Evolutionary conservation across 768 basidiomycete species (phyloP), one percentile per base, ranked within the genome.

Genomic region (Ramaria rubella): DNA sequence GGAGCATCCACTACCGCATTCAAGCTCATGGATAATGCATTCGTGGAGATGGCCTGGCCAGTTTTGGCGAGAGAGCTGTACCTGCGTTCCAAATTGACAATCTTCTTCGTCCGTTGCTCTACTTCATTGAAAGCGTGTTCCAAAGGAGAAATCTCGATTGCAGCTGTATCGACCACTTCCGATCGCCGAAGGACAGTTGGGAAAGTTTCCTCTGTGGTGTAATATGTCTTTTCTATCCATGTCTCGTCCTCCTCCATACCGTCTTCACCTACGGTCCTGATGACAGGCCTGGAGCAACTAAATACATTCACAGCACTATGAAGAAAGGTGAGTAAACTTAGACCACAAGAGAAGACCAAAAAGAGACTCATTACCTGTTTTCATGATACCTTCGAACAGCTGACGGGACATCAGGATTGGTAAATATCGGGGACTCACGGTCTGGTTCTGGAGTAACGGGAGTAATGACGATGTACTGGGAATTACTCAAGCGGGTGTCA

Each of bases 171-270:
- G 29, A 91, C 74, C 42, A 97, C 81, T 65, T 96, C 94, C 1
- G 91, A 93, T 23, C 95, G 82, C 30, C 89, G 83, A 34, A 97
- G 79, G 2, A 97, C 88, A 0, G 93, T 94, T 0, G 95, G 95
- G 72, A 94, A 94, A 3, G 82, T 78, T 62, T 92, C 88, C 69
- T 94, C 90, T 0, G 90, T 93, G 3, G 85, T 88, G 66, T 82
- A 86, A 63, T 81, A 85, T 0, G 88, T 91, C 73, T 95, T 97
- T 67, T 96, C 94, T 0, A 86, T 71, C 93, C 93, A 96, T 1
- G 79, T 69, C 67, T 90, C 87, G 34, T 58, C 50, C 66, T 89
- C 86, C 27, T 72, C 74, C 29, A 36, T 31, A 7, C 83, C 83
- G 61, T 89, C 84, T 26, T 80, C 75, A 52, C 76, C 79, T 8